Evolutionary conservation across 1,284 basidiomycete species (phyloP).

Genomic region (Pseudozyma sp.): DNA sequence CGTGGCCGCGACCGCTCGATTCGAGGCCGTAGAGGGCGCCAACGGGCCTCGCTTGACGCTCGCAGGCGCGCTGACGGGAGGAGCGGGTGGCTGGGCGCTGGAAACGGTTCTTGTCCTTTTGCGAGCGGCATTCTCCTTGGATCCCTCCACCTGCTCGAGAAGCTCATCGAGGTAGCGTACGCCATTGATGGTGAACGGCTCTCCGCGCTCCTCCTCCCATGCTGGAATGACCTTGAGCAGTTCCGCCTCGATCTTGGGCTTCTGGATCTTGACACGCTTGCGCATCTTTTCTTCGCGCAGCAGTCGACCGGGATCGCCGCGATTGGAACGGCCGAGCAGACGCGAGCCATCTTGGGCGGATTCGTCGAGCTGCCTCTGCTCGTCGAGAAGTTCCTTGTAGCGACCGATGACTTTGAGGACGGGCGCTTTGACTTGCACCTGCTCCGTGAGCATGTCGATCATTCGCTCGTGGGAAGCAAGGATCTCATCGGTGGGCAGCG

Average conservation of each 20-base stretch:
- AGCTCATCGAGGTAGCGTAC: constrained; percentile 84
- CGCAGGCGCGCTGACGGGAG: constrained; percentile 29
- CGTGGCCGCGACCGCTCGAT: constrained; percentile 32
- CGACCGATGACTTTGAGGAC: constrained; percentile 83
- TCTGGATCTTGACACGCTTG: constrained; percentile 92
- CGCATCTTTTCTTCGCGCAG: constrained; percentile 97
- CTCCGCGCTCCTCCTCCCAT: constrained; percentile 86
- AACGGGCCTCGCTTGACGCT: constrained; percentile 37
- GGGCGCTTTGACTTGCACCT: constrained; percentile 80
- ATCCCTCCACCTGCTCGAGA: constrained; percentile 51
- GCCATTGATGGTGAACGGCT: constrained; percentile 86
- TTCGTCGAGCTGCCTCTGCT: constrained; percentile 82
- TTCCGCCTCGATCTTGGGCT: constrained; percentile 89
- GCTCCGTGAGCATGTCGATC: constrained; percentile 81
- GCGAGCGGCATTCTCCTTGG: constrained; percentile 51
- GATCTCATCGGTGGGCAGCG: constrained; percentile 70
- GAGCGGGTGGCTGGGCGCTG: constrained; percentile 17
- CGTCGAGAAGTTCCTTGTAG: constrained; percentile 90
- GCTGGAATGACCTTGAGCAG: constrained; percentile 80
- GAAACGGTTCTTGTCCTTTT: constrained; percentile 40
- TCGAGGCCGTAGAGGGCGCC: constrained; percentile 25
- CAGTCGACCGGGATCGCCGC: constrained; percentile 73
- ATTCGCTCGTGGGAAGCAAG: constrained; percentile 88
- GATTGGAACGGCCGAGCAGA: constrained; percentile 73
- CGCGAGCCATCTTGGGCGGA: constrained; percentile 74